These are phyloP conservation scores for Starmerella floricola DNA, from an alignment of 805 yeast species.

Conservation along the genomic window DNA sequence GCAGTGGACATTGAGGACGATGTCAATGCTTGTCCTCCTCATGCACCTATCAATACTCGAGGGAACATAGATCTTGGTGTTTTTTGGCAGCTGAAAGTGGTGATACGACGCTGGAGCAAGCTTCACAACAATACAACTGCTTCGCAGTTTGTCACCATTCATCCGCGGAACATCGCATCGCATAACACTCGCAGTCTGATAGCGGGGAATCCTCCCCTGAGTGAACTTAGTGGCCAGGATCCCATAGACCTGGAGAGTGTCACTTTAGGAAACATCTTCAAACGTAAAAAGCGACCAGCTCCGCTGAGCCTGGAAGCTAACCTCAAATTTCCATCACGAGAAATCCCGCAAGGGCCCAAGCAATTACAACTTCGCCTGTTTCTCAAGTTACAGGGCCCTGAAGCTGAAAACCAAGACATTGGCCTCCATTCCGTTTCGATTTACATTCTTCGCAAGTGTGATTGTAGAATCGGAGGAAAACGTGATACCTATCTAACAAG, in stretches of 20 bases:
- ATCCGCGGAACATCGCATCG: constrained; percentile 1
- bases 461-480: background rate
- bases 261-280: background rate
- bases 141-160: background rate
- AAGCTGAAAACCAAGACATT: background rate
- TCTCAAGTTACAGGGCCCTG: background rate
- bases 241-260: background rate
- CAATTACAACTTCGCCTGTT: background rate
- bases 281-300: background rate
- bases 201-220: background rate
- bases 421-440: constrained; percentile 1
- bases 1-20: constrained; percentile 7
- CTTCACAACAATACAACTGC: background rate
- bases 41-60: constrained; percentile 3
- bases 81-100: constrained; percentile 5
- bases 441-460: constrained; percentile 1
- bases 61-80: constrained; percentile 5
- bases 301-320: background rate
- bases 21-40: constrained; percentile 9
- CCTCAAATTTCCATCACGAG: background rate
- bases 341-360: constrained; percentile 7
- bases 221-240: constrained; percentile 5
- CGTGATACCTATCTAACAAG: constrained; percentile 3
- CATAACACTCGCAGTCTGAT: background rate
- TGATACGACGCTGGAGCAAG: constrained; percentile 1